A percentile compares a stretch with the other conserved stretches of the same genome.
These are phyloP conservation scores for Ustilago esculenta DNA, from an alignment of 1,284 basidiomycete species.

Conservation along the genomic window DNA sequence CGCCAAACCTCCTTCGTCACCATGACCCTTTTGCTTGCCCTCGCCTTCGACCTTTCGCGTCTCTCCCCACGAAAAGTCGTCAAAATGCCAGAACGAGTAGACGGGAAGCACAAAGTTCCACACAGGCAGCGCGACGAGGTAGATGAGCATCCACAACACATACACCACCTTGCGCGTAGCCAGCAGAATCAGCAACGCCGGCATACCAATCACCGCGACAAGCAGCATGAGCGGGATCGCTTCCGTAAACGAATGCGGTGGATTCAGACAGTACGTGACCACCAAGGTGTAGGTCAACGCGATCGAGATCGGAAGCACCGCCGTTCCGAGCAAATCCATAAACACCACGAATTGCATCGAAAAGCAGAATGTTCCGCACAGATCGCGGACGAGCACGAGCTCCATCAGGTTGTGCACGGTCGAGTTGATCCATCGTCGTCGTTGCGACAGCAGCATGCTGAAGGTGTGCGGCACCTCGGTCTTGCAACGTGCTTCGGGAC, in stretches of 20 bases:
- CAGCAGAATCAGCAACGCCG: constrained; percentile 88
- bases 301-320: constrained; percentile 94
- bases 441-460: constrained; percentile 89
- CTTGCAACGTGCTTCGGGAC: constrained; percentile 92
- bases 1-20: constrained; percentile 72
- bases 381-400: constrained; percentile 91
- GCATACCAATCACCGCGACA: constrained; percentile 88
- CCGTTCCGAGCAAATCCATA: constrained; percentile 96
- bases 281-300: constrained; percentile 88
- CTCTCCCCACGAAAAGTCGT: constrained; percentile 99
- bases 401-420: constrained; percentile 99
- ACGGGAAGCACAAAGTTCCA: constrained; percentile 77
- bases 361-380: constrained; percentile 76
- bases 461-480: constrained; percentile 98
- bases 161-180: constrained; percentile 95
- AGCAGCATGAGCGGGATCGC: constrained; percentile 94
- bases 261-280: constrained; percentile 78
- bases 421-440: constrained; percentile 99
- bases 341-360: constrained; percentile 85
- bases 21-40: constrained; percentile 75
- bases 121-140: constrained; percentile 74
- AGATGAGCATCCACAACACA: constrained; percentile 96
- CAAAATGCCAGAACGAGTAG: constrained; percentile 99
- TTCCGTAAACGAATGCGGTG: constrained; percentile 85
- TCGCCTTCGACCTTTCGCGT: constrained; percentile 88